These are phyloP conservation scores for Penicillium sp. DNA, from an alignment of 2,329 filamentous ascomycete species.

Conservation along the genomic window DNA sequence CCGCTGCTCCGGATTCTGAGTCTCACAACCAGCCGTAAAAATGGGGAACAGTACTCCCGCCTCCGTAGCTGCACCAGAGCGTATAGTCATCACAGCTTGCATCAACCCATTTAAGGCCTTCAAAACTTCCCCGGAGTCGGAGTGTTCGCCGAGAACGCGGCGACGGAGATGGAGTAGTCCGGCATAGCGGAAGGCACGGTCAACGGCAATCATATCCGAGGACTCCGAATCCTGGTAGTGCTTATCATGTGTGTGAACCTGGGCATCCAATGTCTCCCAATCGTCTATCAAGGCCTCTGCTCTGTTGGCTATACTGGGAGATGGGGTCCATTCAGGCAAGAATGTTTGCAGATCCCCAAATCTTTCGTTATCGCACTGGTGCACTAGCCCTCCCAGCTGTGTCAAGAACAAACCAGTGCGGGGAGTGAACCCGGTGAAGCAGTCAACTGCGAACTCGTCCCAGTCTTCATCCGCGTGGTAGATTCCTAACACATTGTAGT, in stretches of 20 bases:
- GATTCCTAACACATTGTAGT: slow-evolving; percentile 47
- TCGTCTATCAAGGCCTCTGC: slow-evolving; percentile 66
- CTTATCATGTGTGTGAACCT: slow-evolving; percentile 43
- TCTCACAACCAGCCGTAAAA: slow-evolving; percentile 82
- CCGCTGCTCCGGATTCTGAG: slow-evolving; percentile 60
- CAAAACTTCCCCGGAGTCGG: slow-evolving; percentile 65
- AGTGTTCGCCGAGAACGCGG: slow-evolving; percentile 68
- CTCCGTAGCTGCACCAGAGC: slow-evolving; percentile 71
- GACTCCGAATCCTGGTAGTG: slow-evolving; percentile 47
- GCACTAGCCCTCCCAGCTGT: slow-evolving; percentile 72
- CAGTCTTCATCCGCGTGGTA: slow-evolving; percentile 60
- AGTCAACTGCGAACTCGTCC: slow-evolving; percentile 74
- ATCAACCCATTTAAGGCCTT: slow-evolving; percentile 68
- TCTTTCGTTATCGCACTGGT: slow-evolving; percentile 69
- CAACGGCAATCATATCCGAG: slow-evolving; percentile 66
- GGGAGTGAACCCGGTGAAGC: slow-evolving; percentile 78
- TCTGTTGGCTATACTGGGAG: slow-evolving; percentile 56
- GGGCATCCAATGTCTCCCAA: slow-evolving; percentile 60
- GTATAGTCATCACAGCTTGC: slow-evolving; percentile 64
- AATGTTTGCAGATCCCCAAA: slow-evolving; percentile 61
- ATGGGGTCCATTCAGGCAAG: slow-evolving; percentile 62
- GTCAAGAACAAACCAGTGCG: slow-evolving; percentile 73
- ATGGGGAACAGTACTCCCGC: slow-evolving; percentile 78
- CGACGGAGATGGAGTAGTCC: slow-evolving; percentile 77
- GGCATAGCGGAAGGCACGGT: slow-evolving; percentile 80